Base-by-base conservation (phyloP, 2,329 filamentous ascomycete genomes). In the Dothistroma septosporum region DNA sequence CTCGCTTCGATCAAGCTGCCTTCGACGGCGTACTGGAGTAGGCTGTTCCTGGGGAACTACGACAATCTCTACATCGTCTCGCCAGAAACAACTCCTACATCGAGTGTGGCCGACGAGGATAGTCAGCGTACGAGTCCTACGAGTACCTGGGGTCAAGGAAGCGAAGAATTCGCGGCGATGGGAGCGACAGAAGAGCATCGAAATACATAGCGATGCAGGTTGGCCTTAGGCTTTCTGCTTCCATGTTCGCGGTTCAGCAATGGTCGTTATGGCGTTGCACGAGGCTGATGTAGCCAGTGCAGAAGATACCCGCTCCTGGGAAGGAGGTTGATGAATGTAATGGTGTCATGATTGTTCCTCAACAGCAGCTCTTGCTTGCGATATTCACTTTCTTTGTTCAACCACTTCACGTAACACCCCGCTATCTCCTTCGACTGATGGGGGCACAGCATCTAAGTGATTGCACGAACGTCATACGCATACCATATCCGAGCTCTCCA, bases 1-100 rank as follows among this genome's bases (percentile, higher is more conserved):
- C 71, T 81, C 57, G 79, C 79, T 21, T 79, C 78, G 56, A 73
- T 82, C 60, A 77, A 77, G 53, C 72, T 82, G 22, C 78, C 79
- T 6, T 74, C 72, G 11, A 67, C 69, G 32, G 76, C 77, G 10
- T 80, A 79, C 65, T 79, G 77, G 75, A 78, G 77, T 61, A 74
- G 77, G 44, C 70, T 80, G 63, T 67, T 81, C 16, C 71, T 79
- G 59, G 77, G 78, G 59, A 76, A 74, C 59, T 81, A 75, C 63
- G 74, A 78, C 24, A 76, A 80, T 37, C 73, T 82, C n/a, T 82
- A 78, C 68, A 80, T 82, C 61, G 76, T 82, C 19, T 78, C 75
- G 53, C 74, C 77, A 19, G 76, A 78, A 47, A 75, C 67, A 44
- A 77, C 74, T 46, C 74, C 76, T 33, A 72, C 57, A 7, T 66